Evolutionary conservation across 495 filamentous ascomycete genomes (phyloP).

Genomic region (Aspergillus hancockii): DNA sequence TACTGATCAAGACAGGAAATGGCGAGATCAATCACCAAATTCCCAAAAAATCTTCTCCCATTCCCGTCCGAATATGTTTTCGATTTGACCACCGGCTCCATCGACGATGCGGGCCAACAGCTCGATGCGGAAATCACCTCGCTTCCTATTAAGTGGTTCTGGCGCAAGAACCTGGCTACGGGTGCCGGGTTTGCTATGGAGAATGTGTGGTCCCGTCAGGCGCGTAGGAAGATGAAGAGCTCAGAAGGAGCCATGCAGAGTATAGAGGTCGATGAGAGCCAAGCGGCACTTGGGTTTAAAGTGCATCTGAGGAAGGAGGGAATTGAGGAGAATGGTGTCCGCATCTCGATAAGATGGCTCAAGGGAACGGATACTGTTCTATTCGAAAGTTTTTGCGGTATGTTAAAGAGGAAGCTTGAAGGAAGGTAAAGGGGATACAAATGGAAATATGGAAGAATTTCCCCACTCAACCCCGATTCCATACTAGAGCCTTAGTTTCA

Average conservation of each 20-base stretch:
- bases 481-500: too few species aligned
- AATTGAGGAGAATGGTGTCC: conserved; percentile 25
- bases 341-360: conserved; percentile 67
- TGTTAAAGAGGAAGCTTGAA: conserved; percentile 62
- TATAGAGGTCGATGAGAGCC: conserved; percentile 28
- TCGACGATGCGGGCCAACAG: conserved; percentile 29
- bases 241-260: conserved; percentile 22
- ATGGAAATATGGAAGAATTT: not conserved
- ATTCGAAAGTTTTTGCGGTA: conserved; percentile 88
- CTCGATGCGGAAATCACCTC: conserved; percentile 42
- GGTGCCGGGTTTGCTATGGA: conserved; percentile 58
- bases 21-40: conserved; percentile 54
- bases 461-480: too few species aligned
- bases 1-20: conserved; percentile 41
- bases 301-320: conserved; percentile 36
- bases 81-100: conserved; percentile 26
- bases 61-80: conserved; percentile 60
- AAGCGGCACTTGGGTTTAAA: conserved; percentile 48
- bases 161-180: conserved; percentile 37
- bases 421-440: conserved; percentile 16
- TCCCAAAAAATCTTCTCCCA: conserved; percentile 62
- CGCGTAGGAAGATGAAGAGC: conserved; percentile 54
- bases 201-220: conserved; percentile 74
- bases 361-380: conserved; percentile 71
- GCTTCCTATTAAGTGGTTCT: conserved; percentile 56